A percentile compares a stretch with the other conserved stretches of the same genome.
These are phyloP conservation scores for Umbelopsis sp. DNA, from an alignment of 192 early-diverging fungal species.

Conservation along the genomic window DNA sequence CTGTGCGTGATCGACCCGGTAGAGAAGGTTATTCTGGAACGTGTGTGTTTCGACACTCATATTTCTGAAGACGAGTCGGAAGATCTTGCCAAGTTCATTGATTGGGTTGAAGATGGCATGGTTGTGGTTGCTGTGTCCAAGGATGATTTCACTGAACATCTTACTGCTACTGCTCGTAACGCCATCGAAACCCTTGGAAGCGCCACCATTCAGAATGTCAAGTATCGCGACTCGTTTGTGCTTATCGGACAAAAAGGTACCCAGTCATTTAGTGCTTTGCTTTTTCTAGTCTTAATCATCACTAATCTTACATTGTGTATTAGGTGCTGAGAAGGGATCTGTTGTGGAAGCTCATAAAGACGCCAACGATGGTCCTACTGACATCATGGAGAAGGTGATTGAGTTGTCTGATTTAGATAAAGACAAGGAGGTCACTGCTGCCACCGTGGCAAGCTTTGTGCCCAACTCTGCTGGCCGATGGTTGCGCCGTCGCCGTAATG, in stretches of 20 bases:
- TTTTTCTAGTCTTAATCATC: background rate
- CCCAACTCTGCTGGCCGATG: constrained; percentile 62
- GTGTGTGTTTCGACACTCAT: constrained; percentile 76
- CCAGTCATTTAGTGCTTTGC: background rate
- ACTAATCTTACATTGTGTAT: background rate
- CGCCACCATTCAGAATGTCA: constrained; percentile 50
- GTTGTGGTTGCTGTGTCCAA: constrained; percentile 64
- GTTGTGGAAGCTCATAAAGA: constrained; percentile 60
- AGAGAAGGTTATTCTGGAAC: constrained; percentile 67
- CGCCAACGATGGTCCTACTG: constrained; percentile 62
- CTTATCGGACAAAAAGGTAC: constrained; percentile 79
- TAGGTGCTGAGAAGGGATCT: constrained; percentile 37
- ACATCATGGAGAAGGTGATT: constrained; percentile 52
- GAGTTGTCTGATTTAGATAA: constrained; percentile 50
- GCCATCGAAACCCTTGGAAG: constrained; percentile 70
- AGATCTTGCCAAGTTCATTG: constrained; percentile 69
- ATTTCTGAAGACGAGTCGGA: constrained; percentile 61
- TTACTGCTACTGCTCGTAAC: constrained; percentile 59
- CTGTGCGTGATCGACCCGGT: constrained; percentile 75
- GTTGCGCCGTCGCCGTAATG: constrained; percentile 79
- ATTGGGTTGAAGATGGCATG: constrained; percentile 64
- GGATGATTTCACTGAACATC: constrained; percentile 75
- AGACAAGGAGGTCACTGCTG: constrained; percentile 48
- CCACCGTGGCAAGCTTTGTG: constrained; percentile 48
- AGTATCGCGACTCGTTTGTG: constrained; percentile 82